Percentiles rank a stretch among this genome's conserved stretches.
These are phyloP conservation scores for Evansstolkia leycettana DNA, from an alignment of 495 filamentous ascomycete species.

Conservation along the genomic window DNA sequence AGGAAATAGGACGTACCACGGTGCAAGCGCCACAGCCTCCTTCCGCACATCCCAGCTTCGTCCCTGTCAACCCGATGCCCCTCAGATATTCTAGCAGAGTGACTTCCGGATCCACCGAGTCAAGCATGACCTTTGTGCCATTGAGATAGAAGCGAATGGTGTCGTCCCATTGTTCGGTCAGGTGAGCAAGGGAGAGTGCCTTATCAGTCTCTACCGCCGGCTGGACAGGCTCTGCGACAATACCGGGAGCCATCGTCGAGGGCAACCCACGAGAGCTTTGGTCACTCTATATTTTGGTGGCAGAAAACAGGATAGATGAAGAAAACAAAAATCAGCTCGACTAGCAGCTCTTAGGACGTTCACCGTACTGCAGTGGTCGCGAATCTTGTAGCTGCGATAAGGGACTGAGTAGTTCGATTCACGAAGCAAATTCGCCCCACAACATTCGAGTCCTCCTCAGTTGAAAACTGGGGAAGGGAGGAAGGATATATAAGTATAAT, in stretches of 20 bases:
- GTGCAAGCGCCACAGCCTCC: constrained; percentile 96
- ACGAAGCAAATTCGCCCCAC: no score
- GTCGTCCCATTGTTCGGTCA: constrained; percentile 55
- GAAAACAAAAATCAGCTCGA: no score
- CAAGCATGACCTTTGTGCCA: constrained; percentile 77
- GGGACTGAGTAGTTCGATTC: no score
- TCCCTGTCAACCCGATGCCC: constrained; percentile 75
- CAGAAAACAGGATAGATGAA: neutral
- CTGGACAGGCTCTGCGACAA: constrained; percentile 23
- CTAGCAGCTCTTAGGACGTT: no score
- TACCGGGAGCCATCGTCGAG: constrained; percentile 46
- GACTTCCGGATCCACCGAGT: constrained; percentile 78
- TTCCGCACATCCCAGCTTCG: constrained; percentile 74
- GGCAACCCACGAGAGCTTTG: no score
- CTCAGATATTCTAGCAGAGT: constrained; percentile 87
- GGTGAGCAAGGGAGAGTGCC: constrained; percentile 31
- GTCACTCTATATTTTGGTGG: no score
- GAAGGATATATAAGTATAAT: no score
- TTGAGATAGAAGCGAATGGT: constrained; percentile 84
- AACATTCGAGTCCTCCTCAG: no score
- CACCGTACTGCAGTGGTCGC: no score
- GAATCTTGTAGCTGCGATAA: no score
- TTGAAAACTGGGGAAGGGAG: no score
- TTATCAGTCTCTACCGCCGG: constrained; percentile 36
- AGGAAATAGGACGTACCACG: constrained; percentile 41